Conservation (phyloP, 768 basidiomycete species). For the Tricholoma sp. region DNA sequence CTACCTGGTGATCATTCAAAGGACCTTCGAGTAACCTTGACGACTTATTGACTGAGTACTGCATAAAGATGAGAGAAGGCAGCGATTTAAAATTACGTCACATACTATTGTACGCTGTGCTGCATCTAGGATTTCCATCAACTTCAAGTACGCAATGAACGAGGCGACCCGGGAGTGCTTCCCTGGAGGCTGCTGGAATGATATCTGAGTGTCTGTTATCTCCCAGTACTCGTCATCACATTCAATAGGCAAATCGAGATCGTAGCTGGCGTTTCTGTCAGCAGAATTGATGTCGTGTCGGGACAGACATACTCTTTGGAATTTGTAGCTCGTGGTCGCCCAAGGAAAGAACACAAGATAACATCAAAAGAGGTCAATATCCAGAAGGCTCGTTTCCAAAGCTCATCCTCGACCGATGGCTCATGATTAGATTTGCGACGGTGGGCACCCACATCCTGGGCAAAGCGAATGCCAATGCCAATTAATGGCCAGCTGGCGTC, state of each 20-base stretch:
- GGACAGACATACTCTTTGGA: slow-evolving; percentile 12
- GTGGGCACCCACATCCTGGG: slow-evolving; percentile 58
- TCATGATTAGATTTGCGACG: slow-evolving; percentile 27
- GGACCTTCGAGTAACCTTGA: slow-evolving; percentile 1
- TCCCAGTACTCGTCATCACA: slow-evolving; percentile 75
- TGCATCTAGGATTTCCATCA: slow-evolving; percentile 59
- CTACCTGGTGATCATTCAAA: slow-evolving; percentile 42
- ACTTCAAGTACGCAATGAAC: slow-evolving; percentile 49
- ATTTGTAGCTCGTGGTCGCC: slow-evolving; percentile 15
- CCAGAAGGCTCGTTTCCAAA: slow-evolving; percentile 58
- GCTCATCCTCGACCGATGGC: slow-evolving; percentile 46
- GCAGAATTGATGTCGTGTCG: neutral
- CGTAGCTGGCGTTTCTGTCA: slow-evolving; percentile 45
- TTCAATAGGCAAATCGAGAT: slow-evolving; percentile 57
- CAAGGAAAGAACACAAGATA: slow-evolving; percentile 13
- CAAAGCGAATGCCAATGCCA: slow-evolving; percentile 51
- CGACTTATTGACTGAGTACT: slow-evolving; percentile 14
- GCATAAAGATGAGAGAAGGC: neutral
- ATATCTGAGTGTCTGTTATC: slow-evolving; percentile 34
- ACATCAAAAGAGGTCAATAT: slow-evolving; percentile 18
- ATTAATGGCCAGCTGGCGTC: slow-evolving; percentile 48
- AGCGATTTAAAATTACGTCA: neutral
- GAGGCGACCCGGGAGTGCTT: slow-evolving; percentile 50
- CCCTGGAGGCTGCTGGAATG: slow-evolving; percentile 59
- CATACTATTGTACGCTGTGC: slow-evolving; percentile 59